phyloP scores from a whole-genome alignment of 176 grass and related monocot species.

The Triticum aestivum region IWGSC_CS_RefSeq_v2.1 NC_057798.1:644662855-644663354 shows the following conservation, averaged over 20 bases:
- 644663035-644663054: background rate
- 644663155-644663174: constrained; percentile 16
- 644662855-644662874: constrained; percentile 14
- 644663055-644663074: background rate
- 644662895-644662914: background rate
- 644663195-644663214: constrained; percentile 30
- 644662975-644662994: background rate
- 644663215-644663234: constrained; percentile 43
- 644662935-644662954: background rate
- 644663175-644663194: constrained; percentile 9
- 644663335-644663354: constrained; percentile 28
- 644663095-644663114: background rate
- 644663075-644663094: constrained; percentile 11
- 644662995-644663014: background rate
- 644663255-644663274: constrained; percentile 21
- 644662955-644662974: background rate
- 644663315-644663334: constrained; percentile 20
- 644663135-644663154: background rate
- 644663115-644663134: background rate
- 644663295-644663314: background rate
- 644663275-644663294: constrained; percentile 5
- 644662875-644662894: background rate
- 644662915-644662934: background rate
- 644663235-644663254: constrained; percentile 28
- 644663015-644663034: background rate